These are phyloP conservation scores for Tubosaeta brunneosetosa DNA, from an alignment of 768 basidiomycete species.

Conservation along the genomic window DNA sequence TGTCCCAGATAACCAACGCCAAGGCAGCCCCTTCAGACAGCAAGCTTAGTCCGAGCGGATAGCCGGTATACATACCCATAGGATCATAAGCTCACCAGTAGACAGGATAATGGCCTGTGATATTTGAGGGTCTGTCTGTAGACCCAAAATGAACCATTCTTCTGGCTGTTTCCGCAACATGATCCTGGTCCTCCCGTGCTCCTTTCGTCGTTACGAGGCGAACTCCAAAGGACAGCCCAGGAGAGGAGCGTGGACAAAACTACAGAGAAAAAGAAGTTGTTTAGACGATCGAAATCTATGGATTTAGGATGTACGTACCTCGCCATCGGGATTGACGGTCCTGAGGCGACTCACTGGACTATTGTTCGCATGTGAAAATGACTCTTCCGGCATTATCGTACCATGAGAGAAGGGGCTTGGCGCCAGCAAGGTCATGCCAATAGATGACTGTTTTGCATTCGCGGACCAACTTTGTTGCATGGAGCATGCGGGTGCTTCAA, in stretches of 20 bases:
- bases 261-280: too few species aligned
- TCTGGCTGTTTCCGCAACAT: constrained; percentile 1
- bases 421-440: background rate
- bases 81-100: constrained; percentile 7
- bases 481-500: too few species aligned
- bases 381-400: background rate
- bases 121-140: background rate
- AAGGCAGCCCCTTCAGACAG: constrained; percentile 3
- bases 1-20: constrained; percentile 12
- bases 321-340: background rate
- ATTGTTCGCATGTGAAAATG: background rate
- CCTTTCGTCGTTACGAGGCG: too few species aligned
- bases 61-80: background rate
- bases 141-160: constrained; percentile 1
- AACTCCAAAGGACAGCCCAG: too few species aligned
- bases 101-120: constrained; percentile 4
- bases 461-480: background rate
- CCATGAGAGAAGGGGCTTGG: background rate
- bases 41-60: background rate
- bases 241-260: too few species aligned
- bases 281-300: too few species aligned
- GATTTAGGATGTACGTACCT: too few species aligned
- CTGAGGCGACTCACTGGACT: background rate
- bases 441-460: background rate
- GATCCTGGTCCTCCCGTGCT: too few species aligned